Percentiles rank a stretch among this genome's conserved stretches.
These are phyloP conservation scores for Pyricularia pennisetigena DNA, from an alignment of 2,329 filamentous ascomycete species.

Conservation along the genomic window DNA sequence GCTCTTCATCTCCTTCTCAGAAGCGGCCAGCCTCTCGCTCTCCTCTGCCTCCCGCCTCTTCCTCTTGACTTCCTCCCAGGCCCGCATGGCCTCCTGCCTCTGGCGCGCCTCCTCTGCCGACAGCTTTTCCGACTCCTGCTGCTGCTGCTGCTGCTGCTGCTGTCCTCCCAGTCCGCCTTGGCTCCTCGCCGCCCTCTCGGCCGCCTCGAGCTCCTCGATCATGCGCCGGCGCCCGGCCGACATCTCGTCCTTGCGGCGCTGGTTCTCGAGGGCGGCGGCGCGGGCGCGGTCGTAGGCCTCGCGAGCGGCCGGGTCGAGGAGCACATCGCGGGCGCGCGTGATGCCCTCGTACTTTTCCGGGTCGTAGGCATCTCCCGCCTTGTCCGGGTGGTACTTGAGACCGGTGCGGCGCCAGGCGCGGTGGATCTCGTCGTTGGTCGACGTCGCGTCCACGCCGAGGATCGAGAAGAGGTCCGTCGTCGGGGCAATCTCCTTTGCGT, in stretches of 20 bases:
- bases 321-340: slow-evolving; percentile 76
- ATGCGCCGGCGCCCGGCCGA: slow-evolving; percentile 63
- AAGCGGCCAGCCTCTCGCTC: slow-evolving; percentile 17
- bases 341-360: slow-evolving; percentile 77
- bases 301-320: slow-evolving; percentile 61
- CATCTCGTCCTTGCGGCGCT: slow-evolving; percentile 62
- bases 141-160: slow-evolving; percentile 9
- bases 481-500: slow-evolving; percentile 49
- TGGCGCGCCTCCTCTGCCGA: slow-evolving; percentile 17
- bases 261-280: slow-evolving; percentile 59
- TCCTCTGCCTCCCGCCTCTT: slow-evolving; percentile 31
- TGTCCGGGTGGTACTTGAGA: slow-evolving; percentile 91
- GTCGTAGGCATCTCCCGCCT: slow-evolving; percentile 66
- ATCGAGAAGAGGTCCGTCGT: slow-evolving; percentile 71
- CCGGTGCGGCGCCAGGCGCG: slow-evolving; percentile 71
- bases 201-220: slow-evolving; percentile 76
- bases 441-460: slow-evolving; percentile 55
- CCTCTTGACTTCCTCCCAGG: slow-evolving; percentile 29
- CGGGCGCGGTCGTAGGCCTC: slow-evolving; percentile 70
- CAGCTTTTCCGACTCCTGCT: slow-evolving; percentile 3
- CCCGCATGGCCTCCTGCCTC: slow-evolving; percentile 21
- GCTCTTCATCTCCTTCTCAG: neutral
- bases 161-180: slow-evolving; percentile 27
- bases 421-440: slow-evolving; percentile 63
- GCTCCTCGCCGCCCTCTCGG: slow-evolving; percentile 50